phyloP scores from a whole-genome alignment of 2,329 filamentous ascomycete genomes.

The Colletotrichum spaethianum region DNA sequence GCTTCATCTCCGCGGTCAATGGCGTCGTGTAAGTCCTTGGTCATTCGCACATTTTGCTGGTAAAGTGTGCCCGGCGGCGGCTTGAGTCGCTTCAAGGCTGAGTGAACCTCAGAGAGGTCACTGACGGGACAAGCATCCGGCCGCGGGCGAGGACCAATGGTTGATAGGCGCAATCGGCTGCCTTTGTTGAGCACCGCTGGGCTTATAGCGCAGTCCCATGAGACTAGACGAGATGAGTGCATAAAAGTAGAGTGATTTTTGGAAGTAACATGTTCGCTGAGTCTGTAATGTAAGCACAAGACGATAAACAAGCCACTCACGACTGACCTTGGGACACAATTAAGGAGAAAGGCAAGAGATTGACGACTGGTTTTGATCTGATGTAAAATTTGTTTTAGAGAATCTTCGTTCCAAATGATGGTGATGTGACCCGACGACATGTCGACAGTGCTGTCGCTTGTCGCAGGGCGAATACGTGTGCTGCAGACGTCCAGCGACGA shows the following conservation, averaged over 20 bases:
- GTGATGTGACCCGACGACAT: slow-evolving; percentile 34
- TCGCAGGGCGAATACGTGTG: slow-evolving; percentile 30
- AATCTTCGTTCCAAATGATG: slow-evolving; percentile 43
- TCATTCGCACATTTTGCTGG: slow-evolving; percentile 37
- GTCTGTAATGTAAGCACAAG: not conserved
- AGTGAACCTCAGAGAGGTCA: slow-evolving; percentile 27
- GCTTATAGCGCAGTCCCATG: slow-evolving; percentile 38
- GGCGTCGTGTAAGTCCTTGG: slow-evolving; percentile 45
- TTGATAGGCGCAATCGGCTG: slow-evolving; percentile 35
- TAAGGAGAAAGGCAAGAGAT: slow-evolving; percentile 38
- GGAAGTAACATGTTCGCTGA: slow-evolving; percentile 37
- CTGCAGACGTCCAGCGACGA: slow-evolving; percentile 31
- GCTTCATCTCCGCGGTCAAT: slow-evolving; percentile 44
- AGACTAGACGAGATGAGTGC: slow-evolving; percentile 34
- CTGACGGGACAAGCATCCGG: slow-evolving; percentile 18
- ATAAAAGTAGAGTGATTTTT: slow-evolving; percentile 40
- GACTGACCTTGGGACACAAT: slow-evolving; percentile 39
- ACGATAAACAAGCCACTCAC: too few relatives aligned
- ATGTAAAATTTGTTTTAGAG: slow-evolving; percentile 30
- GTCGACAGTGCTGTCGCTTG: slow-evolving; percentile 31
- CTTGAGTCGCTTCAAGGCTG: slow-evolving; percentile 31
- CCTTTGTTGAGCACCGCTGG: slow-evolving; percentile 40
- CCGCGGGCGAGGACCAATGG: slow-evolving; percentile 22
- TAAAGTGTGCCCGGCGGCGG: slow-evolving; percentile 31
- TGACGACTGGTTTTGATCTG: slow-evolving; percentile 32